Evolutionary conservation across 2,329 filamentous ascomycete genomes (phyloP).

Genomic region (Colletotrichum sp.): DNA sequence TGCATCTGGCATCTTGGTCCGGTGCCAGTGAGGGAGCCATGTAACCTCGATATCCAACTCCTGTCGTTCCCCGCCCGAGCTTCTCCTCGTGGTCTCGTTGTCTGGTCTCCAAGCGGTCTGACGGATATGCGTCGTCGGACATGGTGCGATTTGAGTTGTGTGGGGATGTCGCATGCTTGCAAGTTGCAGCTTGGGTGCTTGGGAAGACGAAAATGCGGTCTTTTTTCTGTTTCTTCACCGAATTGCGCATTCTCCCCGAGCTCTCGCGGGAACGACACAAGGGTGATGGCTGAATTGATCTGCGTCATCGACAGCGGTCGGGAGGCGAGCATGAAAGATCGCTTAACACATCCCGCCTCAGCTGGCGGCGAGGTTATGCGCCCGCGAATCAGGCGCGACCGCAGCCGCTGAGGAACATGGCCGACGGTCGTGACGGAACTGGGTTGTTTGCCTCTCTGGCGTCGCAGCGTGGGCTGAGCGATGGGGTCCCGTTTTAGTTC

Average conservation of each 20-base stretch:
- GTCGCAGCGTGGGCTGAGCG: background rate
- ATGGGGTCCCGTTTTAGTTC: background rate
- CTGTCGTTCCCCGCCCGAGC: background rate
- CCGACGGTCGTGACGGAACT: background rate
- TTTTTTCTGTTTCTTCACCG: background rate
- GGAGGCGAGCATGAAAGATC: background rate
- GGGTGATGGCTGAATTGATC: background rate
- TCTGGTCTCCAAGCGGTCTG: background rate
- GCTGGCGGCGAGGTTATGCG: background rate
- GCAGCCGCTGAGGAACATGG: background rate
- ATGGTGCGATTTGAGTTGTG: background rate
- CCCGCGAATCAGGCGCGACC: background rate
- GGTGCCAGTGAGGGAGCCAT: conserved; percentile 12
- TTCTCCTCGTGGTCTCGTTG: background rate
- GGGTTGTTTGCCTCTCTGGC: background rate
- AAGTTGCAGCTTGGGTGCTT: background rate
- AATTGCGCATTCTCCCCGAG: background rate
- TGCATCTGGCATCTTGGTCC: conserved; percentile 16
- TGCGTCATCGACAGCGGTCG: background rate
- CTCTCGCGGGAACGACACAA: background rate
- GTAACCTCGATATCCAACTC: conserved; percentile 9
- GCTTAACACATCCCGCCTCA: background rate
- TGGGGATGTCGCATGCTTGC: background rate
- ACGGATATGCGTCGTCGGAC: background rate
- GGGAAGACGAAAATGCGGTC: background rate